phyloP scores from a whole-genome alignment of 2,329 filamentous ascomycete genomes.

The Diaporthe sp. region DNA sequence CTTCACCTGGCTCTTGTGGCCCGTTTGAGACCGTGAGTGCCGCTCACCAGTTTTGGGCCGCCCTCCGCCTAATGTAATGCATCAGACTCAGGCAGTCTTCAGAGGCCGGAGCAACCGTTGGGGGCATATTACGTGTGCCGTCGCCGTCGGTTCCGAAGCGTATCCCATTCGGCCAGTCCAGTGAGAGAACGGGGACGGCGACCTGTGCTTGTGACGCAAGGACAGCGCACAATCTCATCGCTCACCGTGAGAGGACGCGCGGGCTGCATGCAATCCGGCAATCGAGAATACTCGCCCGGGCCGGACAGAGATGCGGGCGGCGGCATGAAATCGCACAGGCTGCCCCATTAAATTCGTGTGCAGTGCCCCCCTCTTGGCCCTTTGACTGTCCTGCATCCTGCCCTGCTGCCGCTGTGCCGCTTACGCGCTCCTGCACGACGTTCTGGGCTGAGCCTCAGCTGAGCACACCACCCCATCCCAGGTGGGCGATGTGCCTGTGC shows the following conservation, averaged over 20 bases:
- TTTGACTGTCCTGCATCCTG: constrained; percentile 1
- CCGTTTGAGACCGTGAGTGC: background rate
- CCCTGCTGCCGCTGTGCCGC: constrained; percentile 15
- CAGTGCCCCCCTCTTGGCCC: constrained; percentile 11
- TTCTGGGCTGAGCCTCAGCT: constrained; percentile 21
- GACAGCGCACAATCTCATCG: background rate
- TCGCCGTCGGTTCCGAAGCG: background rate
- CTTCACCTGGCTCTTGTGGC: constrained; percentile 9
- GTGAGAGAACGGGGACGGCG: background rate
- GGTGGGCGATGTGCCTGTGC: background rate
- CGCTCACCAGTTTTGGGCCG: background rate
- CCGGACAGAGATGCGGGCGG: background rate
- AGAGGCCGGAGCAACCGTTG: background rate
- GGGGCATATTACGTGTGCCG: background rate
- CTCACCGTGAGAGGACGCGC: background rate
- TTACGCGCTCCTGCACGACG: constrained; percentile 14
- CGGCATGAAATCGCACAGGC: background rate
- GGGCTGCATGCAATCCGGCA: background rate
- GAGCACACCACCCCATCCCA: background rate
- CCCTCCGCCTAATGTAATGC: too few species aligned
- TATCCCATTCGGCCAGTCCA: background rate
- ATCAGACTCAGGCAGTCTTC: too few species aligned
- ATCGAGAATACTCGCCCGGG: background rate
- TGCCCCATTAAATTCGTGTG: background rate
- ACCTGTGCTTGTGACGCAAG: background rate